These are phyloP conservation scores for Musa beccarii DNA, from an alignment of 176 grass and related monocot species.

Conservation along the genomic window DNA sequence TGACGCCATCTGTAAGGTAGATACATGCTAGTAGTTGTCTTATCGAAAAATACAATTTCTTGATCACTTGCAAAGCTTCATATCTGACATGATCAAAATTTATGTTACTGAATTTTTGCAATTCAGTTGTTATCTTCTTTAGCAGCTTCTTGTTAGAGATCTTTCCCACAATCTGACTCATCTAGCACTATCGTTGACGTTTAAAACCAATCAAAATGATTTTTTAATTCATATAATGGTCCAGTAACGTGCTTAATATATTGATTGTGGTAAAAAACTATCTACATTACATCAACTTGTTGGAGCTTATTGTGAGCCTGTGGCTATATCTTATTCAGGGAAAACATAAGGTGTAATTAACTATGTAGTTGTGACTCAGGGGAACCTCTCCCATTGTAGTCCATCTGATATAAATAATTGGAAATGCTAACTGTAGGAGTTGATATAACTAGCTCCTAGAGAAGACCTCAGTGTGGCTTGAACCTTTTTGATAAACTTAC, in stretches of 20 bases:
- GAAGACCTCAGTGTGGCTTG: background rate
- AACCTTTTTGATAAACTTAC: background rate
- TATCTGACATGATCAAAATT: background rate
- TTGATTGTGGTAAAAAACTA: too few relatives aligned
- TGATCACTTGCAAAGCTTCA: background rate
- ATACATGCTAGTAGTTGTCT: constrained; percentile 4
- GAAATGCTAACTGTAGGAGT: background rate
- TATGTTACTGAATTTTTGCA: background rate
- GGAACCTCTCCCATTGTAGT: background rate
- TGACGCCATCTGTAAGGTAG: constrained; percentile 80
- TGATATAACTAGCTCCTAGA: background rate
- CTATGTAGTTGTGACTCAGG: background rate
- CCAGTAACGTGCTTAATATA: too few relatives aligned
- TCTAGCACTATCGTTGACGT: too few relatives aligned
- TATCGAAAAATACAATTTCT: background rate
- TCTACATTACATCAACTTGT: too few relatives aligned
- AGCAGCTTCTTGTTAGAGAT: background rate
- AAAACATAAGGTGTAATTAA: too few relatives aligned
- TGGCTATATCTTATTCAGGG: too few relatives aligned
- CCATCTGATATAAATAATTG: background rate
- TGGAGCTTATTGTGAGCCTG: too few relatives aligned
- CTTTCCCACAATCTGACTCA: background rate
- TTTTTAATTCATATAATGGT: too few relatives aligned
- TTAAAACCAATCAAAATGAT: too few relatives aligned
- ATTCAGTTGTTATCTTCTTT: background rate